phyloP scores from a whole-genome alignment of 2,329 filamentous ascomycete species.

The Thelonectria blattea region DNA sequence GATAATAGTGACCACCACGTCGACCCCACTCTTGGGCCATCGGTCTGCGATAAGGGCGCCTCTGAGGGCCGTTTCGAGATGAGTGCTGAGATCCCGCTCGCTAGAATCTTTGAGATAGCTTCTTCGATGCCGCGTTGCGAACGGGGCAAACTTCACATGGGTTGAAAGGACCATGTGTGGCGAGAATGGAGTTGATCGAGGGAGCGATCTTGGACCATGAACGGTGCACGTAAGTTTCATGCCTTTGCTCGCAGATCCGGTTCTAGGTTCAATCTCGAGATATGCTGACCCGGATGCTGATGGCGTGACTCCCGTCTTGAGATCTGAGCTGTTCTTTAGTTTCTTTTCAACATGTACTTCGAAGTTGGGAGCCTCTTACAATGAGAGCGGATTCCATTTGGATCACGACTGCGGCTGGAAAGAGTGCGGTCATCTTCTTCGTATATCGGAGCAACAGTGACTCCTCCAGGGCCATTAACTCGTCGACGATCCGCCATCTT shows the following conservation, averaged over 20 bases:
- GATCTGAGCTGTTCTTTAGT: slow-evolving; percentile 59
- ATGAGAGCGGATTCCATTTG: slow-evolving; percentile 81
- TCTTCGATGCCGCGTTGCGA: slow-evolving; percentile 81
- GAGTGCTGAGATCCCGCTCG: slow-evolving; percentile 88
- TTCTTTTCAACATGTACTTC: slow-evolving; percentile 1
- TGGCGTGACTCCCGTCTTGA: slow-evolving; percentile 90
- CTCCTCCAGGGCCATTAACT: slow-evolving; percentile 84
- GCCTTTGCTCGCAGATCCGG: slow-evolving; percentile 61
- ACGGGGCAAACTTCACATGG: slow-evolving; percentile 95
- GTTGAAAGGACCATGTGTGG: slow-evolving; percentile 91
- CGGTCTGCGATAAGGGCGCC: slow-evolving; percentile 91
- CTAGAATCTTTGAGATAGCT: slow-evolving; percentile 85
- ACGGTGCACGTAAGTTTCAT: slow-evolving; percentile 93
- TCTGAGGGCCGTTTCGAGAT: slow-evolving; percentile 87
- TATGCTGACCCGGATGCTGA: slow-evolving; percentile 95
- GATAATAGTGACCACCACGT: slow-evolving; percentile 89
- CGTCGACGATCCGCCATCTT: slow-evolving; percentile 83
- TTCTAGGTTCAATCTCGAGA: slow-evolving; percentile 67
- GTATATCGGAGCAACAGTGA: slow-evolving; percentile 77
- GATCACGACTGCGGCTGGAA: slow-evolving; percentile 61
- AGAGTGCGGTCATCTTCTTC: slow-evolving; percentile 54
- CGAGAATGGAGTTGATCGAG: slow-evolving; percentile 88
- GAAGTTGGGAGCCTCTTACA: slow-evolving; percentile 61
- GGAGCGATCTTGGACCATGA: slow-evolving; percentile 89
- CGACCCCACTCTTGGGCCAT: slow-evolving; percentile 99